These are phyloP conservation scores for Colletotrichum cereale DNA, from an alignment of 2,329 filamentous ascomycete species.

Conservation along the genomic window DNA sequence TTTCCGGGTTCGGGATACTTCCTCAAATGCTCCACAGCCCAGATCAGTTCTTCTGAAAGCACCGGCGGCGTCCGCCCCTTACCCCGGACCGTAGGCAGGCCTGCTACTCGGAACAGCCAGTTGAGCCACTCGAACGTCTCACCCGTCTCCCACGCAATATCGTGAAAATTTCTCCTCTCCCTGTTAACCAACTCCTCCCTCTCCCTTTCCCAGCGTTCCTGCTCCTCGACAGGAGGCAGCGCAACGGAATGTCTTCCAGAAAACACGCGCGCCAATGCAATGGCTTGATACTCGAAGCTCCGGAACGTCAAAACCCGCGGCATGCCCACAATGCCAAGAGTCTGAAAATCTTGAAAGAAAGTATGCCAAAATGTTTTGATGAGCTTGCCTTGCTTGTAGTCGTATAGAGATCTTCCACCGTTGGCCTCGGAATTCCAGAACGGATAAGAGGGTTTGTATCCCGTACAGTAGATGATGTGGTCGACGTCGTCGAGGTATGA, in stretches of 20 bases:
- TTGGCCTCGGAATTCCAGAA: constrained; percentile 62
- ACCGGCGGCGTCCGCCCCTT: constrained; percentile 61
- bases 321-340: constrained; percentile 64
- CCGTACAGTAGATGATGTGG: constrained; percentile 57
- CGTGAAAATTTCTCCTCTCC: constrained; percentile 62
- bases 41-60: constrained; percentile 56
- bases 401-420: constrained; percentile 59
- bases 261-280: constrained; percentile 64
- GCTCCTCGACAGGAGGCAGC: constrained; percentile 55
- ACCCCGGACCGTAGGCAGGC: constrained; percentile 60
- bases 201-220: constrained; percentile 60
- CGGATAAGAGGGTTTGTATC: constrained; percentile 58
- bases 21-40: constrained; percentile 61
- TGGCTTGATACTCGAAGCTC: constrained; percentile 68
- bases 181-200: constrained; percentile 48
- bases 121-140: constrained; percentile 63
- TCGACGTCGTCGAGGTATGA: constrained; percentile 53
- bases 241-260: constrained; percentile 53
- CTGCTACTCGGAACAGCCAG: constrained; percentile 61
- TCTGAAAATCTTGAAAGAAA: constrained; percentile 61
- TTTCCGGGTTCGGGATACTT: constrained; percentile 59
- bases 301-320: constrained; percentile 65
- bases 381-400: constrained; percentile 61
- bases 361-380: constrained; percentile 64
- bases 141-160: constrained; percentile 64